These are phyloP conservation scores for Aspergillus hancockii DNA, from an alignment of 495 filamentous ascomycete genomes.

Conservation along the genomic window DNA sequence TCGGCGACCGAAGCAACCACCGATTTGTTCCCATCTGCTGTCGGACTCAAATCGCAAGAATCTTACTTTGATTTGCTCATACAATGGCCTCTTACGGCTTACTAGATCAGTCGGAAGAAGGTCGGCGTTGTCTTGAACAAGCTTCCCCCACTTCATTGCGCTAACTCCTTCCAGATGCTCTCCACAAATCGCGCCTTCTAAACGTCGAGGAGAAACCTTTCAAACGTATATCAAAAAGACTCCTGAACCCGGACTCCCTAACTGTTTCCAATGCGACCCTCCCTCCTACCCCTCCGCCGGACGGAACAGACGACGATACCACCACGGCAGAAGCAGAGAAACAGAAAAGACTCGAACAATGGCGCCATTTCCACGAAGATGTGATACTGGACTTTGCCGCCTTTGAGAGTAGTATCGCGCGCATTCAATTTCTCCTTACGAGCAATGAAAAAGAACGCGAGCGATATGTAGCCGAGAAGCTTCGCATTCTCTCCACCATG, in stretches of 20 bases:
- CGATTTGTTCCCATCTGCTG: constrained; percentile 8
- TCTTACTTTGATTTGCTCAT: constrained; percentile 2
- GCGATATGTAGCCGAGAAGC: constrained; percentile 79
- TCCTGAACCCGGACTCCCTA: constrained; percentile 65
- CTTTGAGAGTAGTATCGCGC: constrained; percentile 83
- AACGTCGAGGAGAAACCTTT: constrained; percentile 92
- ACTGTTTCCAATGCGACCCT: constrained; percentile 53
- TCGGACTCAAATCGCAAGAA: constrained; percentile 7
- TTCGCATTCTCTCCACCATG: constrained; percentile 72
- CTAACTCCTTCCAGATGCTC: constrained; percentile 58
- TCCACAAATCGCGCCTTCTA: constrained; percentile 88
- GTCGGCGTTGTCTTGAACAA: constrained; percentile 27
- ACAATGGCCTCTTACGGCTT: constrained; percentile 50
- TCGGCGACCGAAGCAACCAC: constrained; percentile 19
- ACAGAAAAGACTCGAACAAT: constrained; percentile 54
- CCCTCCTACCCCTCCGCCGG: constrained; percentile 70
- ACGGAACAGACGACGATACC: constrained; percentile 51
- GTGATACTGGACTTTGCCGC: constrained; percentile 86
- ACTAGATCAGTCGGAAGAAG: constrained; percentile 55
- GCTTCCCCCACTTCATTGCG: constrained; percentile 14
- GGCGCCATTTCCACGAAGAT: constrained; percentile 71
- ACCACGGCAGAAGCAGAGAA: constrained; percentile 34
- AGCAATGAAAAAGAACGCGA: constrained; percentile 85
- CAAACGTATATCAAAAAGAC: constrained; percentile 81
- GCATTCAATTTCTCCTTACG: constrained; percentile 81